phyloP scores from a whole-genome alignment of 208 protist genomes.

The Trypanosoma boissoni region DNA sequence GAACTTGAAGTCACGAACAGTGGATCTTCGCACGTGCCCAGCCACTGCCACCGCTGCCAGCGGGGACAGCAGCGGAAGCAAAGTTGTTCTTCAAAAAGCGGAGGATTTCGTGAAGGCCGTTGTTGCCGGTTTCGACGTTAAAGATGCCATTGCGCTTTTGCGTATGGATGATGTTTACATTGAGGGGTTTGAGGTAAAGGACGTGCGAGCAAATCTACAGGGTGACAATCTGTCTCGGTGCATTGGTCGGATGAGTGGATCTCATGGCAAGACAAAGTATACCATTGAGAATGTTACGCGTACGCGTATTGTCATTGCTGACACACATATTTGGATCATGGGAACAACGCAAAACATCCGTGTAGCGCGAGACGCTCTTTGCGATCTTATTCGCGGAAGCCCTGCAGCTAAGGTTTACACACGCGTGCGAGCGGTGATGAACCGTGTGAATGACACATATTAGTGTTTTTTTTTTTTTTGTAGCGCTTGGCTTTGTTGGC shows the following conservation, averaged over 20 bases:
- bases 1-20: slow-evolving; percentile 94
- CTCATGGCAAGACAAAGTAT: slow-evolving; percentile 99
- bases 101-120: slow-evolving; percentile 99
- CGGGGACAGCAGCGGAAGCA: slow-evolving; percentile 23
- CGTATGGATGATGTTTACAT: slow-evolving; percentile 99
- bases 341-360: slow-evolving; percentile 98
- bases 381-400: slow-evolving; percentile 97
- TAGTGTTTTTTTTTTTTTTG: slow-evolving; percentile 30
- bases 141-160: slow-evolving; percentile 99
- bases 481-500: background rate
- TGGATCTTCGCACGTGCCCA: slow-evolving; percentile 94
- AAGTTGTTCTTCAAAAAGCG: slow-evolving; percentile 94
- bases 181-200: slow-evolving; percentile 99
- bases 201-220: slow-evolving; percentile 92
- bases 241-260: slow-evolving; percentile 99
- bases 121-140: slow-evolving; percentile 94
- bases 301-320: slow-evolving; percentile 98
- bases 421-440: slow-evolving; percentile 94
- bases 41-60: slow-evolving; percentile 70
- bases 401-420: slow-evolving; percentile 97
- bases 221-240: slow-evolving; percentile 95
- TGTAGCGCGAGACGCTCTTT: slow-evolving; percentile 96
- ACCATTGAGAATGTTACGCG: slow-evolving; percentile 99
- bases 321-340: slow-evolving; percentile 98
- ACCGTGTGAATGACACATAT: slow-evolving; percentile 94